phyloP scores from a whole-genome alignment of 805 yeast genomes.

The Sungouiella thailandica region DNA sequence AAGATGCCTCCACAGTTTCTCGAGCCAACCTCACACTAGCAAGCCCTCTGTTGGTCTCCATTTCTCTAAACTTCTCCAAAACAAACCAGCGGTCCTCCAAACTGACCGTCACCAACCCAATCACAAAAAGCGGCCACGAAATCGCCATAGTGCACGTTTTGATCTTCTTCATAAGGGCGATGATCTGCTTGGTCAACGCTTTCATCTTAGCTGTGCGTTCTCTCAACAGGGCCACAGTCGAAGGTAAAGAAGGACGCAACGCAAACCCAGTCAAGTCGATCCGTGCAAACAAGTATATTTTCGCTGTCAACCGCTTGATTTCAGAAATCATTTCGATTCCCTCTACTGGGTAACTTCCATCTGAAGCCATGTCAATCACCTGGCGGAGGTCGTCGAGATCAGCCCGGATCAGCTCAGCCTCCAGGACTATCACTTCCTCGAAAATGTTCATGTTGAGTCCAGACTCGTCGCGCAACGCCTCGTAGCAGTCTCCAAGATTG shows the following conservation, averaged over 20 bases:
- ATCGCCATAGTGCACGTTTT: slow-evolving; percentile 30
- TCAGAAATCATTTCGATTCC: slow-evolving; percentile 24
- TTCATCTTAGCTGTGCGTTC: slow-evolving; percentile 11
- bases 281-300: slow-evolving; percentile 32
- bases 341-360: slow-evolving; percentile 1
- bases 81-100: slow-evolving; percentile 37
- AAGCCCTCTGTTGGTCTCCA: slow-evolving; percentile 33
- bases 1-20: slow-evolving; percentile 28
- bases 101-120: slow-evolving; percentile 30
- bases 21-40: slow-evolving; percentile 35
- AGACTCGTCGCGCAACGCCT: slow-evolving; percentile 22
- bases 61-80: slow-evolving; percentile 23
- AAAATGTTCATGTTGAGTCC: slow-evolving; percentile 4
- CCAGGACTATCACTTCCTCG: slow-evolving; percentile 18
- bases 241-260: slow-evolving; percentile 6
- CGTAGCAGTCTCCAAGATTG: slow-evolving; percentile 31
- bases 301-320: slow-evolving; percentile 31
- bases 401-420: slow-evolving; percentile 21
- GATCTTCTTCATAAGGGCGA: slow-evolving; percentile 15
- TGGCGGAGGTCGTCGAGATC: slow-evolving; percentile 21
- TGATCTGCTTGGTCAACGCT: slow-evolving; percentile 16
- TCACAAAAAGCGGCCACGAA: slow-evolving; percentile 38
- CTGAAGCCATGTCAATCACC: slow-evolving; percentile 7
- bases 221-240: slow-evolving; percentile 1
- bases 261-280: slow-evolving; percentile 21